Evolutionary conservation across 805 yeast species (phyloP).

Genomic region (Kodamaea fukazawae): DNA sequence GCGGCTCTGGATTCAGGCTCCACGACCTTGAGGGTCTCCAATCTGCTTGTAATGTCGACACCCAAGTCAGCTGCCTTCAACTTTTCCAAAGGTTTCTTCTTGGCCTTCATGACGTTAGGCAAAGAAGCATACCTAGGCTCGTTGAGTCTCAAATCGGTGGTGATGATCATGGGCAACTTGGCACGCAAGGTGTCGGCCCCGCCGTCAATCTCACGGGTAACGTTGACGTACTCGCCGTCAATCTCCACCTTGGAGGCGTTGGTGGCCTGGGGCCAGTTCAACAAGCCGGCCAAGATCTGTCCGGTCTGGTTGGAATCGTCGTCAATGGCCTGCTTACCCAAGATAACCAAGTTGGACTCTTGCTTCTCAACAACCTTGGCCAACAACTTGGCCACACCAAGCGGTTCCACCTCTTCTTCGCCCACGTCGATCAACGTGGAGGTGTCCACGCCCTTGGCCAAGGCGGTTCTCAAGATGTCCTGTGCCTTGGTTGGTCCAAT

Average conservation of each 20-base stretch:
- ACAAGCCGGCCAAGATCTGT: slow-evolving; percentile 89
- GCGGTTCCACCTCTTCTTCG: slow-evolving; percentile 75
- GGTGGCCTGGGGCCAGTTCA: slow-evolving; percentile 96
- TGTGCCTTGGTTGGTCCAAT: slow-evolving; percentile 86
- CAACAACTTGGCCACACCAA: slow-evolving; percentile 83
- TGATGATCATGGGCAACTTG: slow-evolving; percentile 77
- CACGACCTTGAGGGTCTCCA: slow-evolving; percentile 67
- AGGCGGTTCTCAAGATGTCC: slow-evolving; percentile 82
- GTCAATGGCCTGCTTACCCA: slow-evolving; percentile 97
- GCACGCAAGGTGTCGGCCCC: slow-evolving; percentile 84
- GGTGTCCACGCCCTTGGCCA: slow-evolving; percentile 92
- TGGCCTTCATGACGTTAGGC: slow-evolving; percentile 97
- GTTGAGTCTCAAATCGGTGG: slow-evolving; percentile 91
- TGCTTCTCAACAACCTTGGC: slow-evolving; percentile 68
- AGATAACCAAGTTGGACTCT: slow-evolving; percentile 71
- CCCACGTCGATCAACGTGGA: slow-evolving; percentile 81
- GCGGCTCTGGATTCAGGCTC: slow-evolving; percentile 84
- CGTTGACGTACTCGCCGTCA: slow-evolving; percentile 55
- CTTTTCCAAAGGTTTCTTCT: slow-evolving; percentile 85
- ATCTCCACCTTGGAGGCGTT: slow-evolving; percentile 84
- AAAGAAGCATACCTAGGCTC: slow-evolving; percentile 94
- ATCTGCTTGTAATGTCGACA: slow-evolving; percentile 59
- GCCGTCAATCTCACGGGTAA: slow-evolving; percentile 93
- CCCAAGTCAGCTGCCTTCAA: slow-evolving; percentile 63
- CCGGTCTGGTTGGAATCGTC: slow-evolving; percentile 95